phyloP scores from a whole-genome alignment of 768 basidiomycete genomes.

The Hericium coralloides region DNA sequence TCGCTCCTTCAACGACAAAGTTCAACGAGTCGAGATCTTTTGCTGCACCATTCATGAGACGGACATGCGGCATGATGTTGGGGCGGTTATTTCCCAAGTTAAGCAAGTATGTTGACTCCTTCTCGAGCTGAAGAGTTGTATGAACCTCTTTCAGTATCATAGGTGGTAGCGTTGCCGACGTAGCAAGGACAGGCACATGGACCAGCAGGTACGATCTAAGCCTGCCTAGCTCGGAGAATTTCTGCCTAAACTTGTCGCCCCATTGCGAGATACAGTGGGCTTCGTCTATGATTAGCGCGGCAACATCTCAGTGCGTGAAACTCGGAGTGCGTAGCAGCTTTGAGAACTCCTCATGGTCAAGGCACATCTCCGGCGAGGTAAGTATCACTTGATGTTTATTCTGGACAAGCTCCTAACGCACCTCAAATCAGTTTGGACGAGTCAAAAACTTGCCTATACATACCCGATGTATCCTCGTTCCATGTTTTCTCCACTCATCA shows the following conservation, averaged over 20 bases:
- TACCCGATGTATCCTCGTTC: no score
- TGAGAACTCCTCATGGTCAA: no score
- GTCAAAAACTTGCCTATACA: no score
- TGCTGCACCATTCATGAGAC: background rate
- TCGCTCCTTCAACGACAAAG: background rate
- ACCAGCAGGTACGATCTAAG: conserved; percentile 3
- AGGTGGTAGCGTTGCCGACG: conserved; percentile 8
- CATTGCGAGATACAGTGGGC: conserved; percentile 30
- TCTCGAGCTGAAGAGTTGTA: background rate
- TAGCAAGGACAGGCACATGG: conserved; percentile 4
- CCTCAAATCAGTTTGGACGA: no score
- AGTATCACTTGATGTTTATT: conserved; percentile 13
- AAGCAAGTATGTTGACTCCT: background rate
- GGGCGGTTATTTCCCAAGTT: background rate
- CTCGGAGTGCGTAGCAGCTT: no score
- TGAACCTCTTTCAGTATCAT: background rate
- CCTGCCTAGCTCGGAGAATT: conserved; percentile 1
- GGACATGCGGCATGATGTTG: background rate
- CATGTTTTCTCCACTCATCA: no score
- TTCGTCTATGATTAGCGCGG: conserved; percentile 27
- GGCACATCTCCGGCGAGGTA: conserved; percentile 19
- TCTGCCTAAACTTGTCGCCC: conserved; percentile 11
- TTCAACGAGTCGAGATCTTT: background rate
- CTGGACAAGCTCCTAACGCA: conserved; percentile 7
- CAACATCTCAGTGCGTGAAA: conserved; percentile 13